Percentiles rank a stretch among this genome's conserved stretches.
phyloP scores from a whole-genome alignment of 1,139 yeast species.

The Arxiozyma slooffiae region DNA sequence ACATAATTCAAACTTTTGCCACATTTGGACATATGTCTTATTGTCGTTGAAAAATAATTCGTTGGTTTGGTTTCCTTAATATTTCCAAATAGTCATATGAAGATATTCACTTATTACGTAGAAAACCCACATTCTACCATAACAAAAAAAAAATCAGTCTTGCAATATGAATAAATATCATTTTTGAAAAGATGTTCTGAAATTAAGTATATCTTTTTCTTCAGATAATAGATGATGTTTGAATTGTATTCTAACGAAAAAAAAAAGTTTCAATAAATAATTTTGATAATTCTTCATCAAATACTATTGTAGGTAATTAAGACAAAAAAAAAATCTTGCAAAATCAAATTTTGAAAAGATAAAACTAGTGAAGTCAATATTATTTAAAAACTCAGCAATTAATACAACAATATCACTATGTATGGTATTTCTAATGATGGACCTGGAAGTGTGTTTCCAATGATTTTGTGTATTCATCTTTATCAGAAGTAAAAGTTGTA shows the following conservation, averaged over 20 bases:
- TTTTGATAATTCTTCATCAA: conserved; percentile 38
- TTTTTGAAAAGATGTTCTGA: conserved; percentile 37
- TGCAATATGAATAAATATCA: conserved; percentile 28
- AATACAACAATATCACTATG: not conserved
- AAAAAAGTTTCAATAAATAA: conserved; percentile 41
- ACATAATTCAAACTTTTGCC: conserved; percentile 32
- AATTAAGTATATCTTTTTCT: conserved; percentile 37
- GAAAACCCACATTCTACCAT: conserved; percentile 43
- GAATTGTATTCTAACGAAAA: conserved; percentile 42
- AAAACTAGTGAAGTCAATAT: conserved; percentile 32
- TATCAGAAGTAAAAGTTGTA: conserved; percentile 11
- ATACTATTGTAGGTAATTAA: conserved; percentile 39
- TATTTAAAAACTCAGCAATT: conserved; percentile 25
- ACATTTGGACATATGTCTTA: conserved; percentile 42
- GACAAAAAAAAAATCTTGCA: conserved; percentile 35
- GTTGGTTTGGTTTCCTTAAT: conserved; percentile 41
- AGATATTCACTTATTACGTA: conserved; percentile 40
- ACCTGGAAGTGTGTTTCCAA: conserved; percentile 43
- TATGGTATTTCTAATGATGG: not conserved
- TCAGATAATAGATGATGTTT: conserved; percentile 43
- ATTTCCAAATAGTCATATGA: conserved; percentile 43
- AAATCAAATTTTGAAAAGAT: conserved; percentile 37
- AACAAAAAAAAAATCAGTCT: conserved; percentile 37
- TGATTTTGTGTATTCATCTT: conserved; percentile 44
- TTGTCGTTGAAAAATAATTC: conserved; percentile 43